Evolutionary conservation across 768 basidiomycete species (phyloP), one percentile per base, ranked within the genome.

Genomic region (Phallus indusiatus): DNA sequence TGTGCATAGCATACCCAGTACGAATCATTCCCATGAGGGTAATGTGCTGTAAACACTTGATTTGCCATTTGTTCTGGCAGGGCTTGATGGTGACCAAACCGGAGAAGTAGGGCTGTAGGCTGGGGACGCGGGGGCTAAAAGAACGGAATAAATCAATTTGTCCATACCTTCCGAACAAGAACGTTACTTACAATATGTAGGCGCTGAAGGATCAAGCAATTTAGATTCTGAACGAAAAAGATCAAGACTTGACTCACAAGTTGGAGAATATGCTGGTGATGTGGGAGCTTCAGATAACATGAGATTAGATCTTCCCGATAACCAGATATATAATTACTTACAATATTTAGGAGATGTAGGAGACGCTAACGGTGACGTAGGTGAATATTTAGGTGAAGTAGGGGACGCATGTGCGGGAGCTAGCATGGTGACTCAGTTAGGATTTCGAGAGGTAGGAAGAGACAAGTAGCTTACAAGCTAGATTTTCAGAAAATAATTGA

Each of bases 321-420:
- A 2, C 21, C 1, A 10, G 42, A 12, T 21, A 20, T 53, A 21
- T 0, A 21, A 6, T 11, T 5, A 77, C 89, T 63, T 72, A 91
- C 90, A 92, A 70, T 91, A 92, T 80, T 88, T 90, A 57, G 94
- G 94, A 36, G 92, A 94, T 2, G 94, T 81, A 0, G 94, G 94
- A 1, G 90, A 93, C 8, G 86, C 82, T 70, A n/a, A 42, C 6
- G 94, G 94, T 3, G 92, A 94, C 0, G 94, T 92, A 2, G 94
- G 94, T 11, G 91, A 94, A 71, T 94, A 96, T 66, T 86, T 90
- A 7, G 93, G 93, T 33, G 91, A 94, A 4, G 93, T 84, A 0
- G 92, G 93, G 8, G 93, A 94, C 76, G 88, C 81, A 57, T 89
- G 85, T 21, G 83, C 80, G 35, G 90, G 88, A 5, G 89, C 87